A percentile compares a stretch with the other conserved stretches of the same genome.
Conservation (phyloP, 495 filamentous ascomycete species). For the Lindgomyces ingoldianus region DNA sequence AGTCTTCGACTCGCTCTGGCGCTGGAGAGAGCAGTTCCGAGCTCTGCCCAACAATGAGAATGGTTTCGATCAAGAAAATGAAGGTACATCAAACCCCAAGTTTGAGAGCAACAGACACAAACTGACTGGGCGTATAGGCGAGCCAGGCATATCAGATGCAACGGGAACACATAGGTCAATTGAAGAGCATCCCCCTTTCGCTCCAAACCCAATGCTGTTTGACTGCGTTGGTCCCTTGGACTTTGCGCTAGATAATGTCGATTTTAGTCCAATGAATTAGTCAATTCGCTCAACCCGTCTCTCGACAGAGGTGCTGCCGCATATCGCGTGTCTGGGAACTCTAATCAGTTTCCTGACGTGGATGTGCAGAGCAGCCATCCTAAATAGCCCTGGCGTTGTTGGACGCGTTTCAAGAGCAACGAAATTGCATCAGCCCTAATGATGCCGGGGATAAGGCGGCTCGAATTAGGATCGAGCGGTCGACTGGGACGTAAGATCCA, state of each 20-base stretch:
- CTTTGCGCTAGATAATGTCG: slow-evolving; percentile 6
- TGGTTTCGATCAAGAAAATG: neutral
- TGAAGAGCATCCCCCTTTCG: neutral
- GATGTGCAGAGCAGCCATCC: too few relatives aligned
- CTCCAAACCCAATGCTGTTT: neutral
- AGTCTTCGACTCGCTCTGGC: slow-evolving; percentile 11
- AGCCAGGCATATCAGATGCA: neutral
- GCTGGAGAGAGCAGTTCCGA: neutral
- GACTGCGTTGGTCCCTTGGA: neutral
- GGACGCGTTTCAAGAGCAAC: too few relatives aligned
- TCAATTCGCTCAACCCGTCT: too few relatives aligned
- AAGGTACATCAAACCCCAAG: neutral
- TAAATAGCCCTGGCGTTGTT: too few relatives aligned
- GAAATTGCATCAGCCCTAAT: too few relatives aligned
- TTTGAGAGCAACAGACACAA: neutral
- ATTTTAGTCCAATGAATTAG: slow-evolving; percentile 2
- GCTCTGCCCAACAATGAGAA: neutral
- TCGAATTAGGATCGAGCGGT: too few relatives aligned
- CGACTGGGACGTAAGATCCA: too few relatives aligned
- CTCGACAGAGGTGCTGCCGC: too few relatives aligned
- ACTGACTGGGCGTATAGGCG: neutral
- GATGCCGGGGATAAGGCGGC: too few relatives aligned
- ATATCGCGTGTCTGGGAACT: too few relatives aligned
- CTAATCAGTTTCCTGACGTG: too few relatives aligned
- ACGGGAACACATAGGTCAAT: neutral